Conservation (phyloP, 306 rosid genomes). For the Cotoneaster glaucophyllus region DNA sequence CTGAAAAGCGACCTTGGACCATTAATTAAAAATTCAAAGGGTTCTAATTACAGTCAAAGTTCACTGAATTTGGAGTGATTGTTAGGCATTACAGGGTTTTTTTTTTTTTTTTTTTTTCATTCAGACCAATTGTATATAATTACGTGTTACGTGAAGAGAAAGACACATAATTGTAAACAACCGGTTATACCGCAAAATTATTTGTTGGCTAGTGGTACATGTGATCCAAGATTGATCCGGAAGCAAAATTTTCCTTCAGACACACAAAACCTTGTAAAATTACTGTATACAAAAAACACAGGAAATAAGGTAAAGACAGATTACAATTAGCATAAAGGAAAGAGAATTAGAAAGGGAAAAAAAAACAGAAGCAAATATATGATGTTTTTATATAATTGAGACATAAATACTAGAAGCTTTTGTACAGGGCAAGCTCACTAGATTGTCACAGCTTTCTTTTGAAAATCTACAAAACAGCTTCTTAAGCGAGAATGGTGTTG, state of each 20-base stretch:
- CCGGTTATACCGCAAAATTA: background rate
- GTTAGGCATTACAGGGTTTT: background rate
- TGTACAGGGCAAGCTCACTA: conserved; percentile 22
- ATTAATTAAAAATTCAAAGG: background rate
- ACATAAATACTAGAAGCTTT: conserved; percentile 18
- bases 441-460: conserved; percentile 22
- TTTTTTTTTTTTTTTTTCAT: too few species aligned
- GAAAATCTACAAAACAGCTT: conserved; percentile 24
- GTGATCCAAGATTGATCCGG: background rate
- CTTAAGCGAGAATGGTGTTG: conserved; percentile 2
- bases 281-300: background rate
- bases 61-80: background rate
- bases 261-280: background rate
- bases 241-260: background rate
- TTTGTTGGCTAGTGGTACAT: background rate
- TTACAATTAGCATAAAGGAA: background rate
- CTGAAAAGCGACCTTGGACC: too few species aligned
- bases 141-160: too few species aligned
- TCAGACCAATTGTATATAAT: too few species aligned
- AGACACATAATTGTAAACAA: too few species aligned
- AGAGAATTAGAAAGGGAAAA: background rate
- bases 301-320: background rate
- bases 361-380: background rate
- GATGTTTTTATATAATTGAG: conserved; percentile 2
- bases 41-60: background rate